Evolutionary conservation across 306 rosid species (phyloP).

Genomic region (Potentilla sterilis): DNA sequence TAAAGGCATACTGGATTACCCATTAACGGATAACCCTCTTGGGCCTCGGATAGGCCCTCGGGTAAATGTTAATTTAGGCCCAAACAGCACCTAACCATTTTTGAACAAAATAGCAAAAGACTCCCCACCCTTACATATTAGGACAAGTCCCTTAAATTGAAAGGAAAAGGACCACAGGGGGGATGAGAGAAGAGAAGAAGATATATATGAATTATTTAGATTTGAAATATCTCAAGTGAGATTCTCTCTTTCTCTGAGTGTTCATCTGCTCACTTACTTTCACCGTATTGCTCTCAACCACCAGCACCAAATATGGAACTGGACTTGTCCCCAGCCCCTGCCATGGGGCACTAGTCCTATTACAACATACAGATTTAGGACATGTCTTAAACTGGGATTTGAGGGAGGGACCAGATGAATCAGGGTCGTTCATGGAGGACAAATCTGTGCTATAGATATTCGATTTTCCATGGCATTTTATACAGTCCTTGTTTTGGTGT

Average conservation of each 20-base stretch:
- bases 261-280: constrained; percentile 11
- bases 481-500: neutral
- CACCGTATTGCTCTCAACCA: constrained; percentile 44
- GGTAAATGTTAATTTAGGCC: too few species aligned
- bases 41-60: too few species aligned
- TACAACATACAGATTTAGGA: constrained; percentile 30
- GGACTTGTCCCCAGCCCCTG: constrained; percentile 23
- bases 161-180: constrained; percentile 47
- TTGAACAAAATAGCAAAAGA: constrained; percentile 33
- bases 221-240: constrained; percentile 64
- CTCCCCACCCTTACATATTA: constrained; percentile 32
- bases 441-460: constrained; percentile 32
- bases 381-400: constrained; percentile 42
- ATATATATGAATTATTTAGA: constrained; percentile 57
- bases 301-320: constrained; percentile 27
- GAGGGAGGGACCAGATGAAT: constrained; percentile 45
- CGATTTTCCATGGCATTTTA: constrained; percentile 33
- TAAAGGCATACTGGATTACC: too few species aligned
- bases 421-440: constrained; percentile 37
- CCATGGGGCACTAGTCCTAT: constrained; percentile 8
- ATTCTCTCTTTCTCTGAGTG: constrained; percentile 40
- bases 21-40: too few species aligned
- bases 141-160: constrained; percentile 33
- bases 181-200: neutral
- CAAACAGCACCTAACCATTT: constrained; percentile 45